phyloP scores from a whole-genome alignment of 495 filamentous ascomycete species.

The Trichoderma reesei region DNA sequence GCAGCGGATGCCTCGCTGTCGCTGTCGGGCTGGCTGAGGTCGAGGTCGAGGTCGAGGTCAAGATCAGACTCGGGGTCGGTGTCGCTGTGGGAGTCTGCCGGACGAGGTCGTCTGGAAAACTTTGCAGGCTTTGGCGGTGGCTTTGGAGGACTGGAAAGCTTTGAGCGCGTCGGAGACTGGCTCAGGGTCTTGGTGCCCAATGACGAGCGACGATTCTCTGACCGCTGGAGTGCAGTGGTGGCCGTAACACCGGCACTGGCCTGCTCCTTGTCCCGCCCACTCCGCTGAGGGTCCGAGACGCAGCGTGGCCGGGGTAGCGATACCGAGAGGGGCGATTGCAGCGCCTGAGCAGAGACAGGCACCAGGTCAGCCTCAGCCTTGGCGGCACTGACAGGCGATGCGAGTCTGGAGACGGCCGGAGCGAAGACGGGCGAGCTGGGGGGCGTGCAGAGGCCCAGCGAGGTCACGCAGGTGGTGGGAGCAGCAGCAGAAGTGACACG shows the following conservation, averaged over 20 bases:
- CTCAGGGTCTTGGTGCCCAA: constrained; percentile 1
- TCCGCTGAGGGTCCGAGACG: constrained; percentile 2
- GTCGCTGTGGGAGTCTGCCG: not conserved
- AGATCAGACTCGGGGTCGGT: not conserved
- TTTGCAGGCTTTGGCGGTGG: constrained; percentile 4
- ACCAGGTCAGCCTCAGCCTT: not conserved
- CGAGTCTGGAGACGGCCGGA: not conserved
- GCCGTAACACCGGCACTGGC: not conserved
- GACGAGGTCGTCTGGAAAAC: constrained; percentile 3
- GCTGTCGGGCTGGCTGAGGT: too few species aligned
- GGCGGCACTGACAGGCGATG: not conserved
- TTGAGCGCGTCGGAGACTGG: constrained; percentile 3
- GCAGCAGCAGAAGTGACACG: not conserved
- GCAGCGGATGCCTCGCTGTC: not conserved
- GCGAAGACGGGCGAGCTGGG: not conserved
- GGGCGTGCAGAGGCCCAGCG: not conserved
- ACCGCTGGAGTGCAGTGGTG: not conserved
- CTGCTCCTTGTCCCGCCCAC: constrained; percentile 4
- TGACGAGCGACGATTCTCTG: constrained; percentile 6
- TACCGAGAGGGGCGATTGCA: not conserved
- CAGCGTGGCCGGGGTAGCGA: constrained; percentile 3
- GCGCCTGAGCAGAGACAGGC: not conserved
- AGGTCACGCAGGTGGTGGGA: not conserved
- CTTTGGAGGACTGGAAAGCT: constrained; percentile 4
- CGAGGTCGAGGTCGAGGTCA: not conserved